Conservation (phyloP, 2,329 filamentous ascomycete species). For the Cercospora sp. region DNA sequence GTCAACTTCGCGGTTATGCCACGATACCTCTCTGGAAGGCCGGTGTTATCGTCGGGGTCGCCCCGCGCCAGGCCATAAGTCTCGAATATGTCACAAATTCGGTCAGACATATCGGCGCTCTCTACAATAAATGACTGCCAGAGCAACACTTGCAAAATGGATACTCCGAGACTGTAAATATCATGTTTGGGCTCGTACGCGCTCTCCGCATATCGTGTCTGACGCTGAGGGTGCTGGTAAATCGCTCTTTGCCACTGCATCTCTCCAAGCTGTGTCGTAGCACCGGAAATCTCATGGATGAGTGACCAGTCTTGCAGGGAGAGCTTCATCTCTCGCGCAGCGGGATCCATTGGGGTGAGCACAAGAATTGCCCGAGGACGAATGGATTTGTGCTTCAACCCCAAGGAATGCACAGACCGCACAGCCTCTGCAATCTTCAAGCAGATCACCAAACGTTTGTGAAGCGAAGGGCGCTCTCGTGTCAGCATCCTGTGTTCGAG, state of each 20-base stretch:
- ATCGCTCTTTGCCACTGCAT: background rate
- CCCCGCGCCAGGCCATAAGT: background rate
- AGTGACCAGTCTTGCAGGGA: background rate
- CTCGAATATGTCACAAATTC: background rate
- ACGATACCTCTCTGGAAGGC: background rate
- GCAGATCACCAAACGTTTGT: background rate
- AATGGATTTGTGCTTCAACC: background rate
- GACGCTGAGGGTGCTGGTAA: background rate
- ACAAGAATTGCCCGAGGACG: background rate
- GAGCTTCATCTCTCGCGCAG: background rate
- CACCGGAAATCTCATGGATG: background rate
- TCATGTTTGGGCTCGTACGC: background rate
- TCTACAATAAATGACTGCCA: background rate
- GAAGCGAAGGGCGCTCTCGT: background rate
- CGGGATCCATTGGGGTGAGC: background rate
- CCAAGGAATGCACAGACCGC: background rate
- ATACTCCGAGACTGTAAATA: background rate
- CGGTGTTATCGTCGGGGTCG: background rate
- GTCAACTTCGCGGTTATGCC: background rate
- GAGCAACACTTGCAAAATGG: background rate
- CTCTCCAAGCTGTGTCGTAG: background rate
- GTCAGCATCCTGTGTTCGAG: background rate
- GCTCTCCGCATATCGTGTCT: background rate
- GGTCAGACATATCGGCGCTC: background rate
- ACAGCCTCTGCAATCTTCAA: background rate